Evolutionary conservation across 805 yeast genomes (phyloP).

Genomic region (Babjeviella inositovora): DNA sequence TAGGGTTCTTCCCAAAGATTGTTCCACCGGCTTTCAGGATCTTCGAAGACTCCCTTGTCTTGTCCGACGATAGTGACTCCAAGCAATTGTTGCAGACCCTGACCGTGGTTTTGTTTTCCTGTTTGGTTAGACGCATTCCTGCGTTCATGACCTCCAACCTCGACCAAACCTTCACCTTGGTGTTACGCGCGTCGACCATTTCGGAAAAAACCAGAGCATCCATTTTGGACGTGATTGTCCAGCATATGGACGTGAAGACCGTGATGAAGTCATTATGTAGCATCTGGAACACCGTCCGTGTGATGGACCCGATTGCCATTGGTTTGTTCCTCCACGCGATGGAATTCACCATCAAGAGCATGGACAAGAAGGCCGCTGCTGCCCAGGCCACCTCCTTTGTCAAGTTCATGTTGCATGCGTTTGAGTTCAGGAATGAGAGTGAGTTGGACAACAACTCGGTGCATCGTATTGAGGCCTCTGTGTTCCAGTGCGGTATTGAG

Average conservation of each 20-base stretch:
- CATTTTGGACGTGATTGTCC: constrained; percentile 42
- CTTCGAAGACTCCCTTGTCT: constrained; percentile 22
- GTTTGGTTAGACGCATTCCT: constrained; percentile 72
- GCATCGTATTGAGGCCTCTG: constrained; percentile 65
- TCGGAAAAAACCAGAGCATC: constrained; percentile 45
- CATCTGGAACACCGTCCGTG: constrained; percentile 34
- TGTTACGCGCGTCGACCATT: constrained; percentile 41
- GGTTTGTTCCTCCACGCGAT: constrained; percentile 58
- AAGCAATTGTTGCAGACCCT: constrained; percentile 46
- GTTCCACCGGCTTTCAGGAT: constrained; percentile 58
- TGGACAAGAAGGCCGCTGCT: constrained; percentile 68
- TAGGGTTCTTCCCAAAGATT: constrained; percentile 75
- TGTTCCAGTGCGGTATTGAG: constrained; percentile 55
- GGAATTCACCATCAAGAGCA: constrained; percentile 45
- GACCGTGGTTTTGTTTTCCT: constrained; percentile 52
- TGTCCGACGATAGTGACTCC: constrained; percentile 9
- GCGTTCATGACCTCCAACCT: constrained; percentile 64
- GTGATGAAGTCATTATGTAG: constrained; percentile 45
- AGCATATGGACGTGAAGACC: constrained; percentile 49
- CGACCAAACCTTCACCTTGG: constrained; percentile 38
- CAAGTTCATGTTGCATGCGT: constrained; percentile 49
- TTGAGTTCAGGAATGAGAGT: constrained; percentile 51
- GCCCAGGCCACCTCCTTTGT: constrained; percentile 52
- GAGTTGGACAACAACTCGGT: constrained; percentile 57
- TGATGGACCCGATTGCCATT: constrained; percentile 27